These are phyloP conservation scores for Globisporangium radiosum DNA, from an alignment of 352 stramenopile genomes.

Conservation along the genomic window DNA sequence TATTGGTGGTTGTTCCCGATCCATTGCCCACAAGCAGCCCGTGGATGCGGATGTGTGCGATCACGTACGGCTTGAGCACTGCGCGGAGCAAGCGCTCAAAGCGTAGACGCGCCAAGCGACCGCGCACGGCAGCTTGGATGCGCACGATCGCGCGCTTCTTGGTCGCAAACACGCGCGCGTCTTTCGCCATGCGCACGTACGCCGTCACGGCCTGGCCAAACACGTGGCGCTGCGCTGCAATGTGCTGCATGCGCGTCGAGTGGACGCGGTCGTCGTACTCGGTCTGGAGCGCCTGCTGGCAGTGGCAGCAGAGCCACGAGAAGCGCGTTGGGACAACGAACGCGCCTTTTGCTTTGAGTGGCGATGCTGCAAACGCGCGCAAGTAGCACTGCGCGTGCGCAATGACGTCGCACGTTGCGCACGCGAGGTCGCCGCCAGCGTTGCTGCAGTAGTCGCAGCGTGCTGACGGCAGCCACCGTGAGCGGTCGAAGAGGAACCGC, in stretches of 20 bases:
- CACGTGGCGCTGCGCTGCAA: conserved; percentile 40
- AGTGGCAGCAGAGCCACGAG: conserved; percentile 54
- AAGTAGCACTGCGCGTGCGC: conserved; percentile 57
- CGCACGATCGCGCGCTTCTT: conserved; percentile 52
- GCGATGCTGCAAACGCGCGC: conserved; percentile 22
- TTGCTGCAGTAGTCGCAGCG: conserved; percentile 64
- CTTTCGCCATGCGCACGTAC: conserved; percentile 63
- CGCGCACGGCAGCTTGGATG: conserved; percentile 49
- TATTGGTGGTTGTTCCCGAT: no score
- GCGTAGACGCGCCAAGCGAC: conserved; percentile 37
- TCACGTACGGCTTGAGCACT: conserved; percentile 47
- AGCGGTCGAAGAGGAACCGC: conserved; percentile 46
- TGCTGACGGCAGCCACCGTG: conserved; percentile 24
- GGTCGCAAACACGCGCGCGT: conserved; percentile 42
- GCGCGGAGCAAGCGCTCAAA: conserved; percentile 44
- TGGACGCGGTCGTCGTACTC: conserved; percentile 59
- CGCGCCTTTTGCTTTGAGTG: conserved; percentile 37
- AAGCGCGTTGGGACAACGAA: conserved; percentile 53
- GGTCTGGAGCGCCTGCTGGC: conserved; percentile 31
- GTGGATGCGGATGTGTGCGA: no score
- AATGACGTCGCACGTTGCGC: conserved; percentile 56
- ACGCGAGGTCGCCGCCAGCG: conserved; percentile 55
- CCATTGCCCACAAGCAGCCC: no score
- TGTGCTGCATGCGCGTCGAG: conserved; percentile 24
- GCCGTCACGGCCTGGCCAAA: conserved; percentile 47